Conservation (phyloP, 441 rosid species). For the Rhodomyrtus psidioides region DNA sequence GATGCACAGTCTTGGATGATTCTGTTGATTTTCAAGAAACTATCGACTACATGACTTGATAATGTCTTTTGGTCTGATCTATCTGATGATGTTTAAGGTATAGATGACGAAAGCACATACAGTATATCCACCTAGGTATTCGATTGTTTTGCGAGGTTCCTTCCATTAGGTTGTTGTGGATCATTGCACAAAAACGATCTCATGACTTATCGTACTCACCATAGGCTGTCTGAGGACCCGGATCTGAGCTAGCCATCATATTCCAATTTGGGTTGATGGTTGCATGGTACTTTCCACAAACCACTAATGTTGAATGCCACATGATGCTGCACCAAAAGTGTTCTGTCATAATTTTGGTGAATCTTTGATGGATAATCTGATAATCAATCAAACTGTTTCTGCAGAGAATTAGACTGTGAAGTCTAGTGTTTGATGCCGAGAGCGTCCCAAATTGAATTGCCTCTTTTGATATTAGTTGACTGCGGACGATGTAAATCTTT, state of each 20-base stretch:
- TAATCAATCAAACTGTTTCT: not conserved
- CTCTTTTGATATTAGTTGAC: not conserved
- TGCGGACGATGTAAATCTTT: not conserved
- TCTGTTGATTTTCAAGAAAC: not conserved
- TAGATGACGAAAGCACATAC: not conserved
- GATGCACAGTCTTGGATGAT: not conserved
- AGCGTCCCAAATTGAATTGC: not conserved
- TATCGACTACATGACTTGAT: not conserved
- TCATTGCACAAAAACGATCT: not conserved
- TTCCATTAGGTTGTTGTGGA: not conserved
- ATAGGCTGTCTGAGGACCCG: not conserved
- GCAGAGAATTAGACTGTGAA: not conserved
- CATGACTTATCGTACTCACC: not conserved
- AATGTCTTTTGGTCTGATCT: not conserved
- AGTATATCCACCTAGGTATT: not conserved
- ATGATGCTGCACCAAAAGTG: not conserved
- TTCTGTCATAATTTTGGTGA: not conserved
- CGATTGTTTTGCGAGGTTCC: not conserved
- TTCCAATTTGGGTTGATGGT: not conserved
- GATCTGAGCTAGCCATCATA: not conserved
- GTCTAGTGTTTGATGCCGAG: not conserved
- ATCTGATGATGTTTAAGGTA: not conserved
- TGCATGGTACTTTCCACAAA: not conserved
- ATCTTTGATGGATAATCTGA: not conserved
- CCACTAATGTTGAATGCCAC: not conserved